Conservation (phyloP, 1,139 yeast species). For the Blastobotrys illinoisensis region DNA sequence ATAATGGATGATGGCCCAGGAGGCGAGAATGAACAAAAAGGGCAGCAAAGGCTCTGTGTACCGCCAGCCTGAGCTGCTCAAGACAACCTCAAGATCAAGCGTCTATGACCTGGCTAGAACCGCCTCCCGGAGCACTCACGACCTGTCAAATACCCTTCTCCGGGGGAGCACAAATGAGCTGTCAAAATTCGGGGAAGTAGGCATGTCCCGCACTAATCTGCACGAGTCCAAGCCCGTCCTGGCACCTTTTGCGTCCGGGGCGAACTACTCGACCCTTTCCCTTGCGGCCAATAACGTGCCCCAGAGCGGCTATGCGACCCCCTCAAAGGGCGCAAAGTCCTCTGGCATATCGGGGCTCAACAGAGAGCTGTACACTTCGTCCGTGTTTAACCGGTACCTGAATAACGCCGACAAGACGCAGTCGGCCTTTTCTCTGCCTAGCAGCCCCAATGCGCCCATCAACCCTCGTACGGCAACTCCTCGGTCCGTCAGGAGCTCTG, state of each 20-base stretch:
- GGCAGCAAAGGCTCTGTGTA: not conserved
- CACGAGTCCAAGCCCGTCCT: slow-evolving; percentile 6
- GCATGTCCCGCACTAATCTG: not conserved
- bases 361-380: not conserved
- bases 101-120: not conserved
- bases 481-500: not conserved
- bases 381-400: not conserved
- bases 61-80: not conserved
- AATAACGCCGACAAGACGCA: not conserved
- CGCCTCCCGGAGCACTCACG: not conserved
- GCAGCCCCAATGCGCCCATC: not conserved
- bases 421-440: not conserved
- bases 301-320: not conserved
- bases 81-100: not conserved
- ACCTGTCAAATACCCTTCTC: not conserved
- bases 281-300: not conserved
- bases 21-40: not conserved
- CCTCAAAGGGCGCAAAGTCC: not conserved
- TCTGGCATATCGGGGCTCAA: not conserved
- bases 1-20: not conserved
- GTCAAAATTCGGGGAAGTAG: not conserved
- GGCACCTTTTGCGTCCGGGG: slow-evolving; percentile 9
- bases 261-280: slow-evolving; percentile 1
- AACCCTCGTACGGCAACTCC: not conserved
- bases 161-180: not conserved